These are phyloP conservation scores for Papilionanthe hybrid DNA, from an alignment of 116 monocot species.

Conservation along the genomic window DNA sequence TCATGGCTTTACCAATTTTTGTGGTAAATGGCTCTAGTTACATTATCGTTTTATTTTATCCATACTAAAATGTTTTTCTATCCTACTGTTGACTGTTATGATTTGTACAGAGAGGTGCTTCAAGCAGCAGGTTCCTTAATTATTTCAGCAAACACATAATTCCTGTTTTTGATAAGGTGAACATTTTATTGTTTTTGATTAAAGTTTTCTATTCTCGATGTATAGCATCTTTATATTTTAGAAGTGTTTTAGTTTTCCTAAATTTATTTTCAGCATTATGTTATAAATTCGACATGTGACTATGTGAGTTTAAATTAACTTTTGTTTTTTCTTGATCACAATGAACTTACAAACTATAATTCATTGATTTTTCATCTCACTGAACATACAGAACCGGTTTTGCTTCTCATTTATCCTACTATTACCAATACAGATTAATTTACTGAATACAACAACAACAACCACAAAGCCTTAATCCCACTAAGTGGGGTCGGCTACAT, in stretches of 20 bases:
- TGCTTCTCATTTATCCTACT: not conserved
- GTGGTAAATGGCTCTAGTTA: slow-evolving; percentile 22
- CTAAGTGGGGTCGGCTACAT: no score
- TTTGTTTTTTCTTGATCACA: not conserved
- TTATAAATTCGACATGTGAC: not conserved
- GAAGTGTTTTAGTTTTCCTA: not conserved
- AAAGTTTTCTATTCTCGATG: not conserved
- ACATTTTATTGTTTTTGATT: not conserved
- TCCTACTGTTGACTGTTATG: not conserved
- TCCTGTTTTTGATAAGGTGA: slow-evolving; percentile 57
- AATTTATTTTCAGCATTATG: not conserved
- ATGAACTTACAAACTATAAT: not conserved
- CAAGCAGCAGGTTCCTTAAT: slow-evolving; percentile 65
- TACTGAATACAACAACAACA: no score
- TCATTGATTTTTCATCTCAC: not conserved
- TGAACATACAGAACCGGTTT: not conserved
- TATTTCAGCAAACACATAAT: slow-evolving; percentile 50
- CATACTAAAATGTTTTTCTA: slow-evolving; percentile 6
- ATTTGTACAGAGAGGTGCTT: slow-evolving; percentile 50
- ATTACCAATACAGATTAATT: not conserved
- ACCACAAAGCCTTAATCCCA: no score
- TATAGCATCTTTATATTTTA: not conserved
- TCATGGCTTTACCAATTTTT: slow-evolving; percentile 68
- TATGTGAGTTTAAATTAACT: not conserved
- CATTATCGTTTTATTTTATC: not conserved